Evolutionary conservation across 225 moss, liverwort and hornwort genomes (phyloP), one percentile per base, ranked within the genome.

Genomic region (Takakia lepidozioides): DNA sequence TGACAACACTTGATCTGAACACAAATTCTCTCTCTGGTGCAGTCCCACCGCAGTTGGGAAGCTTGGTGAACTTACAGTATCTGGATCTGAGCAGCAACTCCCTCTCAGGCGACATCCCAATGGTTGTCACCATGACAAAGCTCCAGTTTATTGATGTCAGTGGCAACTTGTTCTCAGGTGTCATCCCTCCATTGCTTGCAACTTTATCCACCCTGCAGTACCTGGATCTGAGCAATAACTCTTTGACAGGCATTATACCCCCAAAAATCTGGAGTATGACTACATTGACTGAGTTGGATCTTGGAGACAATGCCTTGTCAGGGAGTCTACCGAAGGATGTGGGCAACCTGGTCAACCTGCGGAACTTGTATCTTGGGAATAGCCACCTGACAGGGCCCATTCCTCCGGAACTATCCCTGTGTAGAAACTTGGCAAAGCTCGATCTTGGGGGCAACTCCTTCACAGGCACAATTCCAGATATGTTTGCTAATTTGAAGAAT

Each of bases 191-290:
- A 56, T 58, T 92, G n/a, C n/a, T n/a, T 1, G 85, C 67, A 20
- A 60, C 43, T 14, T 68, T 92, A 10, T 42, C 61, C 3, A 63
- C 52, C 21, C 50, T 92, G 19, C 29, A 47, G 4, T 27, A 55
- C 13, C 25, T 92, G 35, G 87, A 87, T 40, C 60, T 87, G 19
- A 87, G 87, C 2, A 67, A 69, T 5, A 87, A 87, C 29, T 43
- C 74, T 5, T 45, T 92, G 0, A 54, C 61, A 3, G 92, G 87
- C 2, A 58, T 15, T 0, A 75, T 92, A 34, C 91, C 91, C 1
- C 14, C 62, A 3, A 56, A 73, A 43, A 63, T 92, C 36, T 84
- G 84, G 76, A 54, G 22, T 8, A 58, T 74, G 29, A 62, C 25
- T 15, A 62, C 73, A 16, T 27, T 92, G 35, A 52, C 38, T 4